A percentile compares a stretch with the other conserved stretches of the same genome.
Evolutionary conservation across 2,329 filamentous ascomycete species (phyloP).

Genomic region (Claviceps purpurea): DNA sequence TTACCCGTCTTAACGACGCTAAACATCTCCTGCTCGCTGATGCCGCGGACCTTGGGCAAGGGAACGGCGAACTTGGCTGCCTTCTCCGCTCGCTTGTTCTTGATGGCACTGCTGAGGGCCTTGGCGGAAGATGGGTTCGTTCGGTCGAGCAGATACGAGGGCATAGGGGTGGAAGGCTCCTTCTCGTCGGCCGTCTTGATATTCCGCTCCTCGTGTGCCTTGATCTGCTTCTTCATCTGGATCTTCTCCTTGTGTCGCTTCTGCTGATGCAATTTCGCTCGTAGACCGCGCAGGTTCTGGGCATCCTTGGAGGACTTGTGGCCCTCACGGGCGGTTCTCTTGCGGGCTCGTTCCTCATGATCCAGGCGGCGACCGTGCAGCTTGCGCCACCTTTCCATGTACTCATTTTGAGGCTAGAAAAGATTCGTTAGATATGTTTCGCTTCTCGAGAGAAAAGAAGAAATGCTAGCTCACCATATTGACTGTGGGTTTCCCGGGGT

Average conservation of each 20-base stretch:
- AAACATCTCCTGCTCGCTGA: conserved; percentile 95
- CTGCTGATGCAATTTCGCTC: conserved; percentile 88
- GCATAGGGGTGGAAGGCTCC: conserved; percentile 68
- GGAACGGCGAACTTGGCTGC: conserved; percentile 87
- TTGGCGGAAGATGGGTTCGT: conserved; percentile 45
- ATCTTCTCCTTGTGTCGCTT: conserved; percentile 96
- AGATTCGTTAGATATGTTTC: too few species aligned
- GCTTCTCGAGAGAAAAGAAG: too few species aligned
- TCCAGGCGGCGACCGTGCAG: conserved; percentile 46
- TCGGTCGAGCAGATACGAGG: conserved; percentile 90
- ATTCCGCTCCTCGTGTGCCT: conserved; percentile 89
- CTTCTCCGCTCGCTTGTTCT: conserved; percentile 90
- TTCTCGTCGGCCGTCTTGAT: conserved; percentile 78
- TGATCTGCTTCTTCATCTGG: conserved; percentile 91
- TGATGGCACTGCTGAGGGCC: conserved; percentile 72
- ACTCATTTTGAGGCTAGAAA: conserved; percentile 73
- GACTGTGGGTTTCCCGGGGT: not conserved
- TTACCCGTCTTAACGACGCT: conserved; percentile 92
- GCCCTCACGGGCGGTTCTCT: conserved; percentile 74
- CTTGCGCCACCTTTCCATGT: conserved; percentile 62
- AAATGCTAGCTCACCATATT: conserved; percentile 4
- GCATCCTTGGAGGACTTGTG: conserved; percentile 83
- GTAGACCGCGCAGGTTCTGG: conserved; percentile 81
- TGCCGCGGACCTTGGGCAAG: conserved; percentile 80
- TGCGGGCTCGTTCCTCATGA: conserved; percentile 79